These are phyloP conservation scores for Coprinopsis sp. DNA, from an alignment of 768 basidiomycete species.

Conservation along the genomic window DNA sequence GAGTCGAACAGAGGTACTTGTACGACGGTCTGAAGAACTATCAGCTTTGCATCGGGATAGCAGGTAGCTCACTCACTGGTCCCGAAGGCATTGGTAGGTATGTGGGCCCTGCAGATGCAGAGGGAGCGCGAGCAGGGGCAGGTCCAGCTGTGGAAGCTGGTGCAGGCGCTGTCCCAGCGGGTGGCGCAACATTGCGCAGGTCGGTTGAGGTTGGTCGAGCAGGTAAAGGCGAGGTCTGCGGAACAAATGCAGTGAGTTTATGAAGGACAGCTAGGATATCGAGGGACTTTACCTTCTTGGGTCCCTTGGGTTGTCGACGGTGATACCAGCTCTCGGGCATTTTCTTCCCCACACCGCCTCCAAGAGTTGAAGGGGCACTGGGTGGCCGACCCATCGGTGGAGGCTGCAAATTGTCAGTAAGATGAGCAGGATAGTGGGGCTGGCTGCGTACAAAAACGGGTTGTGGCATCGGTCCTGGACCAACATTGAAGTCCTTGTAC, in stretches of 20 bases:
- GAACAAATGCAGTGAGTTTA: too few species aligned
- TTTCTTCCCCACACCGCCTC: slow-evolving; percentile 3
- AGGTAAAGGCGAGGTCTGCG: background rate
- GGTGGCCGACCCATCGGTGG: slow-evolving; percentile 13
- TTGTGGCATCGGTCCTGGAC: too few species aligned
- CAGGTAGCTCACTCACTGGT: slow-evolving; percentile 39
- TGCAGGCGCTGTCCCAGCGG: background rate
- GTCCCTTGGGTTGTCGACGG: slow-evolving; percentile 11
- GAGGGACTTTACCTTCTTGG: slow-evolving; percentile 5
- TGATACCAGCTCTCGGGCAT: slow-evolving; percentile 30
- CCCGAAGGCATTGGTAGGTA: slow-evolving; percentile 38
- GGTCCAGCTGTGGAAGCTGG: slow-evolving; percentile 10
- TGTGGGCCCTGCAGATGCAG: slow-evolving; percentile 44
- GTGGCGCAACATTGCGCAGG: too few species aligned
- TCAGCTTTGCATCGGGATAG: background rate
- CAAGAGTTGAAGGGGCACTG: slow-evolving; percentile 26
- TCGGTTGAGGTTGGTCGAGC: background rate
- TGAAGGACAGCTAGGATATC: background rate
- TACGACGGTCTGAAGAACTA: slow-evolving; percentile 45
- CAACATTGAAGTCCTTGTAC: too few species aligned
- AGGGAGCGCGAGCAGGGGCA: slow-evolving; percentile 17
- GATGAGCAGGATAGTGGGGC: too few species aligned
- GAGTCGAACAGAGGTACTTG: slow-evolving; percentile 63
- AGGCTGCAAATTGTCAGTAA: background rate
- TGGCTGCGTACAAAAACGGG: too few species aligned